Percentiles rank a stretch among this genome's conserved stretches.
These are phyloP conservation scores for Daldinia caldariorum DNA, from an alignment of 495 filamentous ascomycete species.

Conservation along the genomic window DNA sequence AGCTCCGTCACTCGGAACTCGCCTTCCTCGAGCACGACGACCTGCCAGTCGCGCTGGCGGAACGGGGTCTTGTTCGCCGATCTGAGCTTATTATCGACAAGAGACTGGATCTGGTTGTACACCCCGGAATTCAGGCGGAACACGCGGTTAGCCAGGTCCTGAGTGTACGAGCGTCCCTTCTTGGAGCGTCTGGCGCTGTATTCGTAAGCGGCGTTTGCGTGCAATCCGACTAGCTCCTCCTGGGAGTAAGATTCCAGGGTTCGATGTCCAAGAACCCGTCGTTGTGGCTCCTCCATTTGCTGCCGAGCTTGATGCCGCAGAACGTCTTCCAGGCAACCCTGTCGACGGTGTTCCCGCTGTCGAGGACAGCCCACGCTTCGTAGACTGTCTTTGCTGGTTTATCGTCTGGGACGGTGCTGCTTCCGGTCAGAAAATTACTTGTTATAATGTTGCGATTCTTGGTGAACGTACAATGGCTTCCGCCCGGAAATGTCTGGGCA, in stretches of 20 bases:
- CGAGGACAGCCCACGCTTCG: slow-evolving; percentile 28
- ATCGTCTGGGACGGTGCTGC: slow-evolving; percentile 16
- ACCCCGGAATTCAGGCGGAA: slow-evolving; percentile 13
- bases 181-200: slow-evolving; percentile 21
- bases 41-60: slow-evolving; percentile 41
- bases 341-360: neutral
- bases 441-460: neutral
- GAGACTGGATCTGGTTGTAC: slow-evolving; percentile 28
- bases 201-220: slow-evolving; percentile 25
- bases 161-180: slow-evolving; percentile 37
- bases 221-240: slow-evolving; percentile 39
- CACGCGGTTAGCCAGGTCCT: slow-evolving; percentile 43
- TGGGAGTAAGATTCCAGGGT: slow-evolving; percentile 19
- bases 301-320: slow-evolving; percentile 34
- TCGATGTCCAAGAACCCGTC: slow-evolving; percentile 31
- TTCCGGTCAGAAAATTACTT: slow-evolving; percentile 9
- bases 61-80: slow-evolving; percentile 42
- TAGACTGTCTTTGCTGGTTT: slow-evolving; percentile 30
- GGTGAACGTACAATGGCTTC: slow-evolving; percentile 24
- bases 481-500: slow-evolving; percentile 25
- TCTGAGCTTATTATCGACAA: slow-evolving; percentile 34
- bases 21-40: slow-evolving; percentile 33
- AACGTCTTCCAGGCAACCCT: slow-evolving; percentile 20
- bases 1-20: slow-evolving; percentile 41
- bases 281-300: slow-evolving; percentile 19